Evolutionary conservation across 129 eudicot species (phyloP), one percentile per base, ranked within the genome.

Genomic region (Saposhnikovia divaricata): DNA sequence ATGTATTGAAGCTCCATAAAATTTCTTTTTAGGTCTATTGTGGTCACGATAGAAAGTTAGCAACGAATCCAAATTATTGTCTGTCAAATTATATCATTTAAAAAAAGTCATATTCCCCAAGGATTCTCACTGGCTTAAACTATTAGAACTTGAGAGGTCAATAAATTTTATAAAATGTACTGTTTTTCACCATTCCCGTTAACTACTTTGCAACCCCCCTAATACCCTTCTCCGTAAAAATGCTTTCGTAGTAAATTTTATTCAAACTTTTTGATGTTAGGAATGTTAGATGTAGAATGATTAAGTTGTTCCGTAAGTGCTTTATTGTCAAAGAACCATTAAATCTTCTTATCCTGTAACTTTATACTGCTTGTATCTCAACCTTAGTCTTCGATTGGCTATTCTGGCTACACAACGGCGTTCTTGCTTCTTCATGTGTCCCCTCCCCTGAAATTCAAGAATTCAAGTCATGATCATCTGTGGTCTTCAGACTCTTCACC

Each of bases 11-110:
- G 78, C 59, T 28, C 48, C n/a, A 69, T 45, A 3, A 42, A 44
- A 43, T 66, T 18, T 37, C 43, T 81, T 75, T 77, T 23, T 74
- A 74, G 71, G 72, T 16, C 70, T 81, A 61, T 28, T 55, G 44
- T 27, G 27, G 50, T 10, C n/a, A 15, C 0, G 45, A 25, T 16
- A 48, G 37, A 8, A 3, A 61, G 15, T 25, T 21, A 68, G 43
- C 42, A 31, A 25, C 42, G 6, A 31, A 13, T 68, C 73, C 73
- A 68, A 12, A 8, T 40, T 44, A n/a, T n/a, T 3, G 5, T 43
- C 47, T 13, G 28, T 43, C 47, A n/a, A 2, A 44, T 19, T 61
- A 3, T 61, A 61, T 25, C 31, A 10, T 61, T 4, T 55, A 8
- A 9, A 19, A 55, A 39, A 38, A 37, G 40, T 70, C 5, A 7